phyloP scores from a whole-genome alignment of 305 asterid genomes.

The Andrographis paniculata region DNA sequence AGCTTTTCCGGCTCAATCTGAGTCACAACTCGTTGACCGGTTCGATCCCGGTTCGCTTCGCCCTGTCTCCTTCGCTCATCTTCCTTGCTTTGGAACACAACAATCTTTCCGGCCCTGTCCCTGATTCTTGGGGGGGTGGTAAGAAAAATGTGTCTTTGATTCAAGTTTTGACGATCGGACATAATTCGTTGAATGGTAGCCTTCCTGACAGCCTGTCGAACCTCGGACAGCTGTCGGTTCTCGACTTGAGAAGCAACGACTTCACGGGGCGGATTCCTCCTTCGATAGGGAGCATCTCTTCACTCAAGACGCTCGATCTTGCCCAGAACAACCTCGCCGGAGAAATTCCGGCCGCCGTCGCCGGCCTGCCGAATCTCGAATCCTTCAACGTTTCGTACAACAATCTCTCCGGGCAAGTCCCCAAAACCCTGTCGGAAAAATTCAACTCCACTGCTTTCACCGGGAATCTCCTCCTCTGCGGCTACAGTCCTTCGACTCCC shows the following conservation, averaged over 20 bases:
- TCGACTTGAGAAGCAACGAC: constrained; percentile 41
- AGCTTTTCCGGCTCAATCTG: constrained; percentile 57
- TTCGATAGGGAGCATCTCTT: constrained; percentile 40
- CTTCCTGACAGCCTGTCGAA: constrained; percentile 37
- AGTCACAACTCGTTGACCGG: constrained; percentile 69
- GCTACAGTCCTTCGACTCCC: constrained; percentile 41
- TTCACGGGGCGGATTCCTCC: constrained; percentile 40
- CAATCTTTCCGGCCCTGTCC: constrained; percentile 60
- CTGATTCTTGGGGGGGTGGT: constrained; percentile 49
- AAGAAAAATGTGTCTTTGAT: constrained; percentile 24
- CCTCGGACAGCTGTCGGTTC: constrained; percentile 44
- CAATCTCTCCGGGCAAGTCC: constrained; percentile 71
- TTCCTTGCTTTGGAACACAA: constrained; percentile 56
- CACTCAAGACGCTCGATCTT: constrained; percentile 49
- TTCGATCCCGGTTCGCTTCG: constrained; percentile 42
- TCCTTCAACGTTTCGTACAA: constrained; percentile 72
- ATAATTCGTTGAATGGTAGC: constrained; percentile 53
- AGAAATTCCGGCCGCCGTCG: constrained; percentile 56
- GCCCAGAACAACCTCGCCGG: constrained; percentile 53
- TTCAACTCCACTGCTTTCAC: constrained; percentile 61
- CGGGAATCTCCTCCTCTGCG: constrained; percentile 75
- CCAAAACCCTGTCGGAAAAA: constrained; percentile 37
- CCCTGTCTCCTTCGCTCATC: constrained; percentile 44
- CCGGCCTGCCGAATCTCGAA: constrained; percentile 40
- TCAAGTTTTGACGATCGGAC: constrained; percentile 47